Percentiles rank a stretch among this genome's conserved stretches.
These are phyloP conservation scores for Podaxis carcinomalis DNA, from an alignment of 768 basidiomycete species.

Conservation along the genomic window DNA sequence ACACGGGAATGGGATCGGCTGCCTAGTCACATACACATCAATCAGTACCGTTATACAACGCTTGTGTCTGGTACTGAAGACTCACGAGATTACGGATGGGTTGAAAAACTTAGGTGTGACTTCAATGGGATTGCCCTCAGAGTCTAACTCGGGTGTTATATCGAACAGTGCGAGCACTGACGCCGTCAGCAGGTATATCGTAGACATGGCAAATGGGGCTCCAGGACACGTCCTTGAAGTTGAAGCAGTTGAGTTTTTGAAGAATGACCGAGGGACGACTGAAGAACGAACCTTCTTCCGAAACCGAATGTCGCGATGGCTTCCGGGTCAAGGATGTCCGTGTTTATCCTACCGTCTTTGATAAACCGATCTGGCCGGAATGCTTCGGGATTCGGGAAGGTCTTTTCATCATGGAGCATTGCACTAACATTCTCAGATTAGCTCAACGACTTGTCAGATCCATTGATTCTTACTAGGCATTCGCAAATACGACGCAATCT, in stretches of 20 bases:
- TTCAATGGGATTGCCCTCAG: neutral
- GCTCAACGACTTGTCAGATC: neutral
- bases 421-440: constrained; percentile 11
- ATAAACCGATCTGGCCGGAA: constrained; percentile 20
- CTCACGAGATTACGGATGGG: neutral
- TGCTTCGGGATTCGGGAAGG: constrained; percentile 15
- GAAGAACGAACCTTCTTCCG: constrained; percentile 21
- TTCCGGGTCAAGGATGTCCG: constrained; percentile 22
- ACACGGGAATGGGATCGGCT: neutral
- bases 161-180: constrained; percentile 15
- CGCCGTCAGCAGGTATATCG: neutral
- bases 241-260: neutral
- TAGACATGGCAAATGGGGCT: neutral
- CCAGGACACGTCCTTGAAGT: constrained; percentile 9
- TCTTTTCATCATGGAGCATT: constrained; percentile 16
- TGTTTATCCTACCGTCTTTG: constrained; percentile 15
- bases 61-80: neutral
- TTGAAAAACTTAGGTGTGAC: neutral
- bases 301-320: constrained; percentile 24
- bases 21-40: neutral
- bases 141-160: constrained; percentile 13
- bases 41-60: neutral
- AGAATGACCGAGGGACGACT: neutral
- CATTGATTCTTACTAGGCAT: neutral
- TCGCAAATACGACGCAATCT: constrained; percentile 10